Conservation (phyloP, 192 early-diverging fungal genomes). For the Backusella parvicylindrica region DNA sequence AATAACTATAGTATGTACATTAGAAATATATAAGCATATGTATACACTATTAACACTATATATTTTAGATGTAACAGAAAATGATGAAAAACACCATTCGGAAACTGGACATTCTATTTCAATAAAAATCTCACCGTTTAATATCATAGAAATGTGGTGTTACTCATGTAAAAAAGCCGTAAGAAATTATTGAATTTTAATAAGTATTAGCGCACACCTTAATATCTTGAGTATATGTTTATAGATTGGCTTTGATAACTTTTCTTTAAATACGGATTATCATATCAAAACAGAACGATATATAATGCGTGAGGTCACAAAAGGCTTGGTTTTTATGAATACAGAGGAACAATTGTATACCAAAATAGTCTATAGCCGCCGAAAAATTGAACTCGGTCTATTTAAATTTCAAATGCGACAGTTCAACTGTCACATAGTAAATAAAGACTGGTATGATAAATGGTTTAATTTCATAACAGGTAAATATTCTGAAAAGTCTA, state of each 20-base stretch:
- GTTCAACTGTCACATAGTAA: background rate
- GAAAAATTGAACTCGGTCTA: background rate
- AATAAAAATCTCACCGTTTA: background rate
- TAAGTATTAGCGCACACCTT: background rate
- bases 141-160: background rate
- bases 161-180: background rate
- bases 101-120: background rate
- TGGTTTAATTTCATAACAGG: background rate
- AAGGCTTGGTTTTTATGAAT: background rate
- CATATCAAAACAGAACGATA: background rate
- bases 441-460: background rate
- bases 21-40: background rate
- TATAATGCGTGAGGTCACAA: background rate
- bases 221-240: background rate
- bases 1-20: background rate
- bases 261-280: background rate
- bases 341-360: background rate
- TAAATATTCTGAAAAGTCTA: background rate
- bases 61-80: background rate
- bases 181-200: background rate
- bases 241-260: background rate
- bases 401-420: background rate
- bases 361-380: background rate
- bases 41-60: background rate
- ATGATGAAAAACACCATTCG: background rate